phyloP scores from a whole-genome alignment of 2,329 filamentous ascomycete genomes.

The Septoria petroselini region DNA sequence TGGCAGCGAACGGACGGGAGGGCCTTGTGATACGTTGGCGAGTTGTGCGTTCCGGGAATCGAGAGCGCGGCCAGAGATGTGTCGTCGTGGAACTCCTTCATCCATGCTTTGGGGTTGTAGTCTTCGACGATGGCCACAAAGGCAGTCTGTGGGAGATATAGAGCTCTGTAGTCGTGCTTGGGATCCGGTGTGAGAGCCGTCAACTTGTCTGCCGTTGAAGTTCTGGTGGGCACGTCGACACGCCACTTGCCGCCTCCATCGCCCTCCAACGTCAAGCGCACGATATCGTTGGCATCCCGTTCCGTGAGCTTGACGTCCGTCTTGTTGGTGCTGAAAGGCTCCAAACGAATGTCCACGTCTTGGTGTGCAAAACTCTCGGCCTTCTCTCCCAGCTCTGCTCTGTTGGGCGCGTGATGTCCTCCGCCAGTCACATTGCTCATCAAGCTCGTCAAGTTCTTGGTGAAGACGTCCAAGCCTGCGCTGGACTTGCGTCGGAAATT shows the following conservation, averaged over 20 bases:
- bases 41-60: constrained; percentile 95
- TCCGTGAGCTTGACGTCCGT: constrained; percentile 63
- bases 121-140: constrained; percentile 66
- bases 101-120: constrained; percentile 70
- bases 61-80: constrained; percentile 75
- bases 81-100: constrained; percentile 68
- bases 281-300: constrained; percentile 57
- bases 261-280: constrained; percentile 72
- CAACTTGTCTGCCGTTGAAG: constrained; percentile 40
- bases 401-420: constrained; percentile 31
- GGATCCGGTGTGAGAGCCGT: constrained; percentile 42
- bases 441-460: constrained; percentile 33
- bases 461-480: constrained; percentile 40
- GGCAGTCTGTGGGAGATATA: constrained; percentile 41
- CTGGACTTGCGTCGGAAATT: constrained; percentile 16
- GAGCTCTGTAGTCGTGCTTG: constrained; percentile 41
- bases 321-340: constrained; percentile 63
- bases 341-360: constrained; percentile 61
- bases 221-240: constrained; percentile 65
- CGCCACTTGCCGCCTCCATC: constrained; percentile 62
- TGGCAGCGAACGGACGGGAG: constrained; percentile 93
- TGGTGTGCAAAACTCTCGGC: constrained; percentile 60
- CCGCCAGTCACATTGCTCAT: constrained; percentile 32
- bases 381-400: constrained; percentile 50
- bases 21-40: constrained; percentile 77